Percentiles rank a stretch among this genome's conserved stretches.
Evolutionary conservation across 306 rosid species (phyloP).

Genomic region (Vigna nakashimae): DNA sequence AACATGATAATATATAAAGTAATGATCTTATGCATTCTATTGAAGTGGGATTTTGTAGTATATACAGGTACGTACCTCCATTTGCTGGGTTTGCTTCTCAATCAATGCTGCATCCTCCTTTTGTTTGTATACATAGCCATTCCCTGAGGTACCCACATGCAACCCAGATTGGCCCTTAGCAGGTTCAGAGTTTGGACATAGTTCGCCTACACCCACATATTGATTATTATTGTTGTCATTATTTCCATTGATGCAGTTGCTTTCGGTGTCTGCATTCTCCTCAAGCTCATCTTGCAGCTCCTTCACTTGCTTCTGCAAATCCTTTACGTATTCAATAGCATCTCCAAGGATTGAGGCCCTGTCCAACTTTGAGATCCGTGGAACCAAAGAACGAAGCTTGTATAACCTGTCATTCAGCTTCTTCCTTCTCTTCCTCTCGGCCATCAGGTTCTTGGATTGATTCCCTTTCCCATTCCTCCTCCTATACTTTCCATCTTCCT

Average conservation of each 20-base stretch:
- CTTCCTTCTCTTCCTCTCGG: slow-evolving; percentile 95
- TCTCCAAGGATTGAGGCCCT: slow-evolving; percentile 93
- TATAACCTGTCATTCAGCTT: slow-evolving; percentile 87
- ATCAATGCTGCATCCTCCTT: slow-evolving; percentile 52
- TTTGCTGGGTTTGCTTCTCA: slow-evolving; percentile 71
- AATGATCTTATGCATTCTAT: not conserved
- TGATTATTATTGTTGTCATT: slow-evolving; percentile 22
- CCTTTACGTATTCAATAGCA: slow-evolving; percentile 84
- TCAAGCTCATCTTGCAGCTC: slow-evolving; percentile 91
- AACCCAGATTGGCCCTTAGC: slow-evolving; percentile 49
- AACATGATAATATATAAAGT: not conserved
- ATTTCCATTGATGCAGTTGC: slow-evolving; percentile 40
- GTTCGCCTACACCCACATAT: slow-evolving; percentile 37
- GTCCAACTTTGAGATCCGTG: slow-evolving; percentile 87
- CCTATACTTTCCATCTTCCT: slow-evolving; percentile 71
- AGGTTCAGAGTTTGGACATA: slow-evolving; percentile 48
- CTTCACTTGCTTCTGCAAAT: slow-evolving; percentile 76
- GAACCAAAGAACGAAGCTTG: slow-evolving; percentile 89
- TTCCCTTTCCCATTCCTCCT: slow-evolving; percentile 74
- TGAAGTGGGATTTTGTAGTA: not conserved
- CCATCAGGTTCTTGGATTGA: slow-evolving; percentile 82
- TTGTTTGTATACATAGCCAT: slow-evolving; percentile 53
- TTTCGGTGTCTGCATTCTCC: slow-evolving; percentile 68
- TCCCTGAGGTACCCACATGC: slow-evolving; percentile 54
- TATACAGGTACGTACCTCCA: slow-evolving; percentile 78